Evolutionary conservation across 23 red algal genomes (phyloP).

Genomic region (Gracilaria domingensis): DNA sequence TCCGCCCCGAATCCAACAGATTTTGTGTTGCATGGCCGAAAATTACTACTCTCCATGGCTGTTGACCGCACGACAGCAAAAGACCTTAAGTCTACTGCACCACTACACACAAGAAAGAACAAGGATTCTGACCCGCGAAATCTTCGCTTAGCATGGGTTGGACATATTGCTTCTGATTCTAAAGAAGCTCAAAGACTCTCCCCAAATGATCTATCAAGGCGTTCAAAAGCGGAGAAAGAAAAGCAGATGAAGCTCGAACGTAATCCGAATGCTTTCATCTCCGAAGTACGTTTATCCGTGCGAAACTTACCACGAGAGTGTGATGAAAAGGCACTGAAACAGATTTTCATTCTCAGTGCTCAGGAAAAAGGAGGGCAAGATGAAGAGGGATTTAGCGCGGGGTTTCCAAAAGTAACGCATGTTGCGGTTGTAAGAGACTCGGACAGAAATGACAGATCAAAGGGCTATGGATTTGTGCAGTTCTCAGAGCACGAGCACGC

Average conservation of each 20-base stretch:
- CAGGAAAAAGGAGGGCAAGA: background rate
- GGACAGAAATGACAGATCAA: slow-evolving; percentile 64
- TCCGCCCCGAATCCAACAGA: background rate
- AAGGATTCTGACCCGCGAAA: slow-evolving; percentile 74
- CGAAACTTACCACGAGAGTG: slow-evolving; percentile 76
- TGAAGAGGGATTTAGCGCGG: background rate
- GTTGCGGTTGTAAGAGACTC: slow-evolving; percentile 26
- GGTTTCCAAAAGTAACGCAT: slow-evolving; percentile 19
- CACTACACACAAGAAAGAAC: slow-evolving; percentile 23
- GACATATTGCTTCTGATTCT: slow-evolving; percentile 53
- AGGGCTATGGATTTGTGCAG: slow-evolving; percentile 90
- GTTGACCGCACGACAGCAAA: slow-evolving; percentile 44
- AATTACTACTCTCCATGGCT: slow-evolving; percentile 40
- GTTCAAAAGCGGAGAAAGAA: slow-evolving; percentile 49
- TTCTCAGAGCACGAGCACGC: slow-evolving; percentile 70
- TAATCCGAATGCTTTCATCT: slow-evolving; percentile 91
- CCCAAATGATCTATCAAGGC: slow-evolving; percentile 51
- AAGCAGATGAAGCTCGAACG: slow-evolving; percentile 73
- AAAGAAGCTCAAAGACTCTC: slow-evolving; percentile 59
- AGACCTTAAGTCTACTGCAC: slow-evolving; percentile 4
- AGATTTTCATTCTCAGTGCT: slow-evolving; percentile 53
- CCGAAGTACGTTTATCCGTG: slow-evolving; percentile 71
- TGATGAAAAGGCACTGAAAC: slow-evolving; percentile 66
- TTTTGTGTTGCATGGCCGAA: slow-evolving; percentile 61
- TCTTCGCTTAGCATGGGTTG: slow-evolving; percentile 77